Evolutionary conservation across 2,329 filamentous ascomycete genomes (phyloP), one percentile per base, ranked within the genome.

Genomic region (Verticillium longisporum): DNA sequence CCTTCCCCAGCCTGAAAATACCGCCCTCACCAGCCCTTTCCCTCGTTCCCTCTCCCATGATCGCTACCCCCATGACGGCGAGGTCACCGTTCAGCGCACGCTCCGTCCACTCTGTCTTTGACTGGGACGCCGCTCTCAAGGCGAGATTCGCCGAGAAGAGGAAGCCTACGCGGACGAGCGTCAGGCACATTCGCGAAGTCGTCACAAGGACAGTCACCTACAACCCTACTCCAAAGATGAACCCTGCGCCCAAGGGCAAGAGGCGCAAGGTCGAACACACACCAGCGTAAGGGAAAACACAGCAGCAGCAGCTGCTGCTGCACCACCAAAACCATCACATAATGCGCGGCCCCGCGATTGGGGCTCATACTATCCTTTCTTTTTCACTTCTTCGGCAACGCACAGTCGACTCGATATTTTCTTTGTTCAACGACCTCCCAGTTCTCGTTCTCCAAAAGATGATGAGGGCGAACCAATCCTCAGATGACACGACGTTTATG

Each of bases 181-280:
- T 88, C 61, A 84, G 88, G 63, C 83, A 89, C 70, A 92, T 97
- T 62, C 83, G 91, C 60, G 92, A 97, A 74, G 92, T 97, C 4
- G 90, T 97, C 59, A 97, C 93, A n/a, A 85, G 92, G 67, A 97
- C 92, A 15, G 91, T 97, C 62, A 97, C 91, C 50, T 97, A 96
- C 75, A 32, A 59, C 57, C 41, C 57, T 11, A 96, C 91, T 72
- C 89, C 87, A 63, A 82, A 88, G 66, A 91, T 98, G 78, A 90
- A 92, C 66, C 91, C 93, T 31, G 92, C 93, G 41, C 94, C 92
- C 7, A 93, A 93, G 74, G 93, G 93, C 66, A 98, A 97, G 83
- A 87, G 92, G 78, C 88, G 93, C 78, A 96, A 91, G 80, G 74
- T 81, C 57, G 80, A 83, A 65, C 79, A 68, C 71, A 61, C 18